Evolutionary conservation across 805 yeast species (phyloP).

Genomic region (Saturnispora zaruensis): DNA sequence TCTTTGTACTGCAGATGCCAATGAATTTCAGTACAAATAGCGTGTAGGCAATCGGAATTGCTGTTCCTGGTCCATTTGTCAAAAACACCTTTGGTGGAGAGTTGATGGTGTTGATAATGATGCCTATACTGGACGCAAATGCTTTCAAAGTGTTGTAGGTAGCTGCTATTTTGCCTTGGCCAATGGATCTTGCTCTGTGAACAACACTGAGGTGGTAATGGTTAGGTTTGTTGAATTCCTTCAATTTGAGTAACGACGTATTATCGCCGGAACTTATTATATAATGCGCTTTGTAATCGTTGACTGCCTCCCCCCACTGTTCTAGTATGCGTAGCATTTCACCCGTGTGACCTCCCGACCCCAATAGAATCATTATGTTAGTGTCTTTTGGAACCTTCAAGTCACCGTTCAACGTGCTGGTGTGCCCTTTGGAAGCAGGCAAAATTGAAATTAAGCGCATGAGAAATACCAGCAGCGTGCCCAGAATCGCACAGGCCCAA

Average conservation of each 20-base stretch:
- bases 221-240: constrained; percentile 27
- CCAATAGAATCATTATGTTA: constrained; percentile 45
- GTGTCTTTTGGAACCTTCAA: not conserved
- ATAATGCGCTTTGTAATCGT: constrained; percentile 22
- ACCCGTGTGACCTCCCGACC: constrained; percentile 97
- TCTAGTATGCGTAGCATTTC: constrained; percentile 74
- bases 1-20: constrained; percentile 41
- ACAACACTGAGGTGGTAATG: constrained; percentile 22
- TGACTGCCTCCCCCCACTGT: constrained; percentile 25
- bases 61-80: constrained; percentile 77
- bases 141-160: constrained; percentile 28
- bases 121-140: constrained; percentile 17
- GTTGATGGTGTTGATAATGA: constrained; percentile 4
- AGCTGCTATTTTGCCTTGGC: constrained; percentile 29
- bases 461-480: constrained; percentile 4
- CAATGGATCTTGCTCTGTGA: constrained; percentile 32
- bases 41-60: constrained; percentile 58
- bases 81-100: constrained; percentile 28
- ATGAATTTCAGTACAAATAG: constrained; percentile 42
- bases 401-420: not conserved
- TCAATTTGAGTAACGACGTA: constrained; percentile 35
- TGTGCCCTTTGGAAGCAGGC: constrained; percentile 16
- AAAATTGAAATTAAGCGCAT: constrained; percentile 19
- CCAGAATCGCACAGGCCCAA: constrained; percentile 9
- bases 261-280: constrained; percentile 38